Base-by-base conservation (phyloP, 257 asterid species). In the Solanum pinnatisectum region DNA sequence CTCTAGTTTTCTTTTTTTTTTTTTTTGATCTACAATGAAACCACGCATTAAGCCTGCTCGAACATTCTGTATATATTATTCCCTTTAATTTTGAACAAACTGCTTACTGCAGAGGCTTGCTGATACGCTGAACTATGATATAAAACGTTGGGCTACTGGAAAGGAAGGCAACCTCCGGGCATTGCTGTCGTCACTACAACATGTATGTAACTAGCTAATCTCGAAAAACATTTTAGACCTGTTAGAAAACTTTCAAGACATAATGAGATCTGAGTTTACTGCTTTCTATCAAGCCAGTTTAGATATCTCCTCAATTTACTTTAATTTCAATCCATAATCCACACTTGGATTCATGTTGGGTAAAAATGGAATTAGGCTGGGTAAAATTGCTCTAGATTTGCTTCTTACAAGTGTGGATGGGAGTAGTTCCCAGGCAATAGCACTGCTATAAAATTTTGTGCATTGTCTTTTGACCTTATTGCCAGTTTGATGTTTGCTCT, bases 131-230 rank as follows among this genome's bases (percentile, higher is more conserved):
- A 94, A 95, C 85, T 46, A 87, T 83, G 92, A 94, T 87, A 92
- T 96, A 90, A 95, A 93, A 94, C 94, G 93, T 23, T 96, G 99
- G 98, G 96, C 96, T 84, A 92, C 98, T 3, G 99, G 99, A 59
- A 96, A 96, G 93, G 99, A 95, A 92, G 94, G 95, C 90, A 96
- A 96, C 87, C 91, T 96, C 87, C 96, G 98, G 33, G 97, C 98
- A n/a, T 91, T 96, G 91, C 88, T 96, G 91, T 95, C 98, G 67
- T 95, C 99, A 25, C 88, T 95, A 91, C 95, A 96, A 87, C 94
- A 91, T 96, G 98, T 94, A 88, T 33, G 83, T 56, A 74, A 81
- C 88, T 73, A 40, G 81, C 33, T 23, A 85, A 67, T 89, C 10
- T 49, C 10, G 22, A 82, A 77, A 82, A 20, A 20, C 70, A 20